A percentile compares a stretch with the other conserved stretches of the same genome.
Conservation (phyloP, 179 eudicot genomes). For the Actinidia arguta region DNA sequence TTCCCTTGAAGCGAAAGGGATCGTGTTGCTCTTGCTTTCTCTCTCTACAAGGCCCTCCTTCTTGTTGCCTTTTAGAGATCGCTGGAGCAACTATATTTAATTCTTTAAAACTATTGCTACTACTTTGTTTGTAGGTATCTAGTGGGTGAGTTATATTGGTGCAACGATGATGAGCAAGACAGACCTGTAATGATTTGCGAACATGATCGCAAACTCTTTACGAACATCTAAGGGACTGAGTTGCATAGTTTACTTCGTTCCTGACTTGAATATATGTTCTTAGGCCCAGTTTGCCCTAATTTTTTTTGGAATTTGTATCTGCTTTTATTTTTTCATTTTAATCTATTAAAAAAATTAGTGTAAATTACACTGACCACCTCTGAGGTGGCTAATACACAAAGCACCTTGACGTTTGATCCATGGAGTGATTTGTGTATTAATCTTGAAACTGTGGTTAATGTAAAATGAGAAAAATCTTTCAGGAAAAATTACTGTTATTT, state of each 20-base stretch:
- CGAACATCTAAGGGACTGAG: slow-evolving; percentile 96
- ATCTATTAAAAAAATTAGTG: too few species aligned
- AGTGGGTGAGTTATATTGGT: not conserved
- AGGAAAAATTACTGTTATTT: too few species aligned
- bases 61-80: slow-evolving; percentile 26
- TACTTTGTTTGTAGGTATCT: not conserved
- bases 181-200: slow-evolving; percentile 90
- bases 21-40: slow-evolving; percentile 41
- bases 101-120: not conserved
- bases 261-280: not conserved
- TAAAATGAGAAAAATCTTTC: too few species aligned
- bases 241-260: not conserved
- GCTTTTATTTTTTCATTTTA: too few species aligned
- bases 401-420: too few species aligned
- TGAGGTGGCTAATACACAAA: too few species aligned
- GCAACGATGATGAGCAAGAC: slow-evolving; percentile 66
- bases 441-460: too few species aligned
- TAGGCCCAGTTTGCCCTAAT: too few species aligned
- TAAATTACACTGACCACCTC: too few species aligned
- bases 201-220: slow-evolving; percentile 67
- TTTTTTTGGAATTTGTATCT: not conserved
- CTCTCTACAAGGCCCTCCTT: not conserved
- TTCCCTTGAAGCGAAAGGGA: slow-evolving; percentile 75
- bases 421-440: too few species aligned
- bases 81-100: slow-evolving; percentile 45